Evolutionary conservation across 805 yeast species (phyloP), one percentile per base, ranked within the genome.

Genomic region (Danielia reshetovae): DNA sequence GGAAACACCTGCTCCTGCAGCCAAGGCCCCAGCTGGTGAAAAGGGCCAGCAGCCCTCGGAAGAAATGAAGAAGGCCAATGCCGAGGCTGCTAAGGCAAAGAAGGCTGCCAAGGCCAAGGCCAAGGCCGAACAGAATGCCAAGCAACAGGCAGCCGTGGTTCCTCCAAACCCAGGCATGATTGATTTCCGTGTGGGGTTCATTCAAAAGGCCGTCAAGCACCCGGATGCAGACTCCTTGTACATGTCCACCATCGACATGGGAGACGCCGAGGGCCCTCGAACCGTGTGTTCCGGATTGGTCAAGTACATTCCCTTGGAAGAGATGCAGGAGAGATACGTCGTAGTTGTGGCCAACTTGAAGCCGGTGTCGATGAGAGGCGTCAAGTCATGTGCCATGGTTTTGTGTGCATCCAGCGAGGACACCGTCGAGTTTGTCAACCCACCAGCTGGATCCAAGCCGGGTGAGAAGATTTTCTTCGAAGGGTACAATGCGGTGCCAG

Each of bases 301-400:
- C 44, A 86, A 86, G 50, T 79, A 85, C 65, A 74, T 85, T 57
- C 81, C 95, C 26, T 61, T 94, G 46, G 97, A 93, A 68, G 95
- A 84, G 27, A 83, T 93, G 96, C 98, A 93, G 75, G 77, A 86
- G 62, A 82, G 97, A 62, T 76, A 75, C 52, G 95, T 90, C 32
- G 83, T 93, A 29, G 82, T 83, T 38, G 88, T 93, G 52, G 96
- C 97, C 51, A 94, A 94, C 72, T 77, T 93, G 66, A 93, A 93
- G 70, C 98, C 98, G 13, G 98, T 89, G 27, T 81, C 81, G 55
- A 93, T 93, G 99, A 83, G 98, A 69, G 97, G 98, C 47, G 79
- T 93, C 56, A 87, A 87, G 62, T 88, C 97, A 7, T 69, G 79
- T 33, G 99, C 96, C 34, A 93, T 93, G 99, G 97, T 93, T 30